Base-by-base conservation (phyloP, 2,329 filamentous ascomycete species). In the Lecanicillium sp. region DNA sequence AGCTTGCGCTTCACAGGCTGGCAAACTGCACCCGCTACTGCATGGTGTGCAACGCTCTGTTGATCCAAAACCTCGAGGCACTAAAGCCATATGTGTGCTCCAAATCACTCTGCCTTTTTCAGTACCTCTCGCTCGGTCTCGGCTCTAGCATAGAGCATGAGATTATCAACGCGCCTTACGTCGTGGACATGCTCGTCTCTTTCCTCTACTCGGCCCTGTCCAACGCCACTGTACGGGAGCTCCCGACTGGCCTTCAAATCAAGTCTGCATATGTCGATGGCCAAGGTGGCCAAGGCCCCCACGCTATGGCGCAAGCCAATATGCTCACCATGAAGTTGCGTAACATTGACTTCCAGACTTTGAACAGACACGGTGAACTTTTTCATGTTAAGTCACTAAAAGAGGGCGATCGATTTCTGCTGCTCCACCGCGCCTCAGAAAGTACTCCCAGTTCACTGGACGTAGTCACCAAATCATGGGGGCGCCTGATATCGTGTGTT, bases 91-190 rank as follows among this genome's bases (percentile, higher is more conserved):
- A 86, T 52, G 88, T 95, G 37, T 96, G 90, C 65, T 78, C 79
- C 19, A 76, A 79, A 11, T 71, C 75, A 2, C 72, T 96, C 3
- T 96, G 90, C 58, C 70, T 95, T 4, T 95, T 87, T 58, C 90
- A 96, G 60, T 95, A 93, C 67, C 86, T 95, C 74, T 75, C 79
- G 14, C 72, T 94, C n/a, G 89, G 88, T 0, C 84, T 95, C 58
- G 90, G 90, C 0, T 86, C 87, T 2, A 89, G 81, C 56, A 81
- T 95, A 48, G 90, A 96, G 61, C 82, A 90, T 60, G 89, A 95
- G 59, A 86, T 96, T 19, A 60, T 86, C 21, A 78, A 79, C 11
- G 86, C 90, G 60, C 87, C 89, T 2, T 80, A 83, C 48, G 88
- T 95, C 1, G 86, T 95, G 11, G 90, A 96, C 60, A 72, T 96